Evolutionary conservation across 2,329 filamentous ascomycete genomes (phyloP), one percentile per base, ranked within the genome.

Genomic region (Penicillium sp.): DNA sequence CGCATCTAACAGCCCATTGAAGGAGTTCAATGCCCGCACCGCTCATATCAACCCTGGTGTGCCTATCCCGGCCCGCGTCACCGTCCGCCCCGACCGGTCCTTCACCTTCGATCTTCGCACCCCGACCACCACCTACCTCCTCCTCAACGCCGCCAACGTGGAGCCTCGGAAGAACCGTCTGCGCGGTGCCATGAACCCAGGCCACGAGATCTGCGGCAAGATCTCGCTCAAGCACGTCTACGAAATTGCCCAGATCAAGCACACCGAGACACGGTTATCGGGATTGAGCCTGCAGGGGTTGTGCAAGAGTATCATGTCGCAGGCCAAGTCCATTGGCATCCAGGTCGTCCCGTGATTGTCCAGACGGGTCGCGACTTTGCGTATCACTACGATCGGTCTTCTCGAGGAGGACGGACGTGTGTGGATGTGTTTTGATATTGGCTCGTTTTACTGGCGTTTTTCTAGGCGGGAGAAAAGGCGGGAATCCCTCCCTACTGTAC

Each of bases 161-260:
- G 81, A 87, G 6, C 69, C 81, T 41, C 79, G 81, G 50, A 91
- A 92, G 72, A 87, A 87, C 65, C 88, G 89, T 65, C 79, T 90
- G 9, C 79, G 81, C 66, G 94, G 91, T 11, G 89, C 91, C 0
- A 80, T 79, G 66, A 87, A 85, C 49, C 88, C 90, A 0, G 88
- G 86, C 1, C 80, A 86, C 54, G 90, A 95, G 62, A 84, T 78
- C 7, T 83, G 95, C n/a, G 94, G 92, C 51, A 87, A 83, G 3
- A 81, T 99, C 50, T 94, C 88, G 65, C 76, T 99, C 66, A 99
- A 99, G 79, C 94, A 99, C 75, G 79, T 99, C 20, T 97, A 91
- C 75, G 92, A 97, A 77, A 97, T 99, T 73, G 94, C 94, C 60
- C 92, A 90, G 80, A 95, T 99, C 68, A 99, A 99, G 81, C 87